Evolutionary conservation across 352 stramenopile genomes (phyloP).

Genomic region (Phytophthora uliginosa): DNA sequence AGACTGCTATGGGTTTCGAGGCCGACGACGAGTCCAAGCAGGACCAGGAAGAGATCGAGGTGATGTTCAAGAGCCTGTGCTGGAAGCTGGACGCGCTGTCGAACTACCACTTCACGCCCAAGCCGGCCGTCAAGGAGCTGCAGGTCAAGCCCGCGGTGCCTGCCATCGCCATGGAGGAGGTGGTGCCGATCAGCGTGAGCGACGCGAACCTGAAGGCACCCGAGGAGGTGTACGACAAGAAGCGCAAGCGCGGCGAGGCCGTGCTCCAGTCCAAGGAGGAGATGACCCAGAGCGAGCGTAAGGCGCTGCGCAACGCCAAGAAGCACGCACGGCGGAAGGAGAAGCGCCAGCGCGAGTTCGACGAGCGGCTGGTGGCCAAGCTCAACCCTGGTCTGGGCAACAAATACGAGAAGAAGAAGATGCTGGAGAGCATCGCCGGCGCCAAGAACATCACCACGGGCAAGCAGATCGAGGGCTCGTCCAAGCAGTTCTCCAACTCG

Average conservation of each 20-base stretch:
- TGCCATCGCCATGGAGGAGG: slow-evolving; percentile 88
- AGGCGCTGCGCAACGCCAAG: slow-evolving; percentile 89
- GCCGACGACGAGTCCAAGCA: slow-evolving; percentile 93
- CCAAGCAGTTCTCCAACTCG: slow-evolving; percentile 90
- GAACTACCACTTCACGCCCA: slow-evolving; percentile 97
- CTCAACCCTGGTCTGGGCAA: slow-evolving; percentile 96
- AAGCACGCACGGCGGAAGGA: slow-evolving; percentile 94
- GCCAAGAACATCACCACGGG: slow-evolving; percentile 89
- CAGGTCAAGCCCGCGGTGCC: slow-evolving; percentile 86
- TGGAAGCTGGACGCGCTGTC: slow-evolving; percentile 96
- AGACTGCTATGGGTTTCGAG: slow-evolving; percentile 95
- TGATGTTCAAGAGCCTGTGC: slow-evolving; percentile 96
- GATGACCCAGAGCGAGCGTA: slow-evolving; percentile 91
- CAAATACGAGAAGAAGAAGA: slow-evolving; percentile 96
- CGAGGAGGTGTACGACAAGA: slow-evolving; percentile 90
- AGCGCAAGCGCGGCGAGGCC: slow-evolving; percentile 86
- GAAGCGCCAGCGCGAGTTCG: slow-evolving; percentile 88
- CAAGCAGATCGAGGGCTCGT: slow-evolving; percentile 85
- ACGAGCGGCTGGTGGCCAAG: slow-evolving; percentile 95
- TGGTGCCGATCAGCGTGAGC: slow-evolving; percentile 86
- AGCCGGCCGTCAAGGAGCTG: slow-evolving; percentile 94
- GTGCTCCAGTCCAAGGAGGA: slow-evolving; percentile 88
- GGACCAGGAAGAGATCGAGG: slow-evolving; percentile 95
- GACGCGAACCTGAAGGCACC: slow-evolving; percentile 87
- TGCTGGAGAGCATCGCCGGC: slow-evolving; percentile 82